A percentile compares a stretch with the other conserved stretches of the same genome.
Evolutionary conservation across 2,329 filamentous ascomycete genomes (phyloP).

Genomic region (Ophiostoma quercus): DNA sequence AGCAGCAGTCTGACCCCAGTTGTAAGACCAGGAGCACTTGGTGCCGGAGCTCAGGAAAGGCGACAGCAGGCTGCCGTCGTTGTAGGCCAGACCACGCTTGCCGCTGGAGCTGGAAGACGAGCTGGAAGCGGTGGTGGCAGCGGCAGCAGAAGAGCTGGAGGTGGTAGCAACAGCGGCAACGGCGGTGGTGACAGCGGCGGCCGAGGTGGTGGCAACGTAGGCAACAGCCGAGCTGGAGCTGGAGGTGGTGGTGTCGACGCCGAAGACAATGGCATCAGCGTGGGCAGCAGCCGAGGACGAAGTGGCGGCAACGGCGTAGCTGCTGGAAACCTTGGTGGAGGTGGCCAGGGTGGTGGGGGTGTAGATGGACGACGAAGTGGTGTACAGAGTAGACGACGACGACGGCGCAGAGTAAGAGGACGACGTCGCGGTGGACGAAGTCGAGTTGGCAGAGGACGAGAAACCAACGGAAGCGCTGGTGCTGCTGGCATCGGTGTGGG

Average conservation of each 20-base stretch:
- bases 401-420: constrained; percentile 16
- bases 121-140: constrained; percentile 19
- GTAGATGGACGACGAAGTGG: constrained; percentile 11
- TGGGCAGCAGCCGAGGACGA: background rate
- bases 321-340: constrained; percentile 17
- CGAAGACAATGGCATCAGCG: background rate
- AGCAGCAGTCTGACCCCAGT: constrained; percentile 53
- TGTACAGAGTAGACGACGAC: background rate
- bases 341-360: constrained; percentile 24
- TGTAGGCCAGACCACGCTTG: constrained; percentile 68
- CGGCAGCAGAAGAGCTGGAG: constrained; percentile 25
- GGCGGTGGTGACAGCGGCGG: constrained; percentile 19
- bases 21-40: constrained; percentile 59
- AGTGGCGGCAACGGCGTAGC: constrained; percentile 22
- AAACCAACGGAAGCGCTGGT: constrained; percentile 20
- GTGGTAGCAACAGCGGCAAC: constrained; percentile 27
- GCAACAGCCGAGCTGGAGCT: background rate
- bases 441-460: constrained; percentile 20
- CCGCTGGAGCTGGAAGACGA: constrained; percentile 16
- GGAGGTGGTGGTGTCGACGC: background rate
- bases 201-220: constrained; percentile 13
- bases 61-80: constrained; percentile 50
- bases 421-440: constrained; percentile 21
- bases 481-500: constrained; percentile 21
- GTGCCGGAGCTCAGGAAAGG: constrained; percentile 42